Base-by-base conservation (phyloP, 1,284 basidiomycete species). In the Malassezia sp. region DNA sequence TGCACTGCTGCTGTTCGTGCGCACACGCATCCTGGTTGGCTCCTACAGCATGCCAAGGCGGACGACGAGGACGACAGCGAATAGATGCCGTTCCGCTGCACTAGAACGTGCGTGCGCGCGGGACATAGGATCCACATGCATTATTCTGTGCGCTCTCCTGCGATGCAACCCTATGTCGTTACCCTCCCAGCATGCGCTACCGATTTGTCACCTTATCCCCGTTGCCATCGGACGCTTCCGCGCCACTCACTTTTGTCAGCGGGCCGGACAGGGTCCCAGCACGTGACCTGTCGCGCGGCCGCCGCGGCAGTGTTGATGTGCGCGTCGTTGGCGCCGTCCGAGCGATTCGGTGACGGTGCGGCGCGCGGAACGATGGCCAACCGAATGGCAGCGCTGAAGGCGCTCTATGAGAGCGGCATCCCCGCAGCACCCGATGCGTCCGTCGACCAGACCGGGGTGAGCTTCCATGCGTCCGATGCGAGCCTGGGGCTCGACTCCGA, bases 321-420 rank as follows among this genome's bases (percentile, higher is more conserved):
- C n/a, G n/a, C n/a, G n/a, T n/a, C n/a, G n/a, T n/a, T n/a, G n/a
- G n/a, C n/a, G n/a, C n/a, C n/a, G n/a, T n/a, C n/a, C n/a, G n/a
- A n/a, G n/a, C n/a, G n/a, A n/a, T n/a, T n/a, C n/a, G n/a, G n/a
- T n/a, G n/a, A n/a, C n/a, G n/a, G n/a, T n/a, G n/a, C n/a, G n/a
- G n/a, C n/a, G n/a, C n/a, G n/a, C n/a, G n/a, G n/a, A n/a, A 31
- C 29, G 18, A 42, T 42, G 41, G 15, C 41, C 10, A 42, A 35
- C 15, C 41, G 41, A 7, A 42, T 50, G 5, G 42, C 42, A 15
- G 48, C 42, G 33, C 48, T 50, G 23, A 31, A 45, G 27, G 48
- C 30, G n/a, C 40, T 50, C 9, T 50, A 38, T 20, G 48, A 50
- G 14, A 32, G 36, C 4, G 42, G 42, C 2, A 18, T 28, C 17